These are phyloP conservation scores for Polychaeton citri DNA, from an alignment of 2,329 filamentous ascomycete genomes.

Conservation along the genomic window DNA sequence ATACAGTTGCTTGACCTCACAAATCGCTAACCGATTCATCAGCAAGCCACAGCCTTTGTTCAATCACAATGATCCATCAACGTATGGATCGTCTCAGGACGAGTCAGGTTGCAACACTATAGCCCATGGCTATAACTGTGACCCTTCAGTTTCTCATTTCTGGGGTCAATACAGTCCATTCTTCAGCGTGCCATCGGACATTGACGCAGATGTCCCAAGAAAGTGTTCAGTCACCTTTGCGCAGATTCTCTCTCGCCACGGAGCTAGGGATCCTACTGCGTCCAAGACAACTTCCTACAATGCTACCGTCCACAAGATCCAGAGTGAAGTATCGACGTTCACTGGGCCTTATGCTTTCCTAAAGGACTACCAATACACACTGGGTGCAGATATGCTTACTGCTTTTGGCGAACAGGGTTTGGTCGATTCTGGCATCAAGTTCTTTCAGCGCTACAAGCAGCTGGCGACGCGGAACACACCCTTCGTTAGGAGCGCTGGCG, in stretches of 20 bases:
- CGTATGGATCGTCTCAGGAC: no score
- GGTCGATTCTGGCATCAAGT: constrained; percentile 61
- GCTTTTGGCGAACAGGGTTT: constrained; percentile 55
- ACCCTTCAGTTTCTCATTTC: constrained; percentile 45
- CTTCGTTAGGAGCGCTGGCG: constrained; percentile 59
- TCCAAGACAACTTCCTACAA: constrained; percentile 52
- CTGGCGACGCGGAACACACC: constrained; percentile 48
- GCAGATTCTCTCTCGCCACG: constrained; percentile 71
- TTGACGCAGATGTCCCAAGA: constrained; percentile 46
- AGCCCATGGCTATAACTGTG: constrained; percentile 48
- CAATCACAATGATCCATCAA: no score
- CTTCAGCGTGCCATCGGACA: constrained; percentile 58
- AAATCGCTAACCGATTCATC: no score
- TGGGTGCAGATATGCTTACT: constrained; percentile 59
- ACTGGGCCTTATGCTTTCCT: constrained; percentile 56
- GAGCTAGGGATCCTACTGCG: constrained; percentile 64
- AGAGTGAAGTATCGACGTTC: constrained; percentile 43
- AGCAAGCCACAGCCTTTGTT: no score
- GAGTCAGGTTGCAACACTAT: constrained; percentile 19
- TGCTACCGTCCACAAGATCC: constrained; percentile 51
- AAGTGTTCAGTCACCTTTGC: constrained; percentile 68
- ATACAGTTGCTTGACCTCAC: no score
- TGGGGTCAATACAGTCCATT: constrained; percentile 88
- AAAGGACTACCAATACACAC: constrained; percentile 53
- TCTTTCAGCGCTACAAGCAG: constrained; percentile 57